phyloP scores from a whole-genome alignment of 2,329 filamentous ascomycete species.

The Exophiala spinifera region DNA sequence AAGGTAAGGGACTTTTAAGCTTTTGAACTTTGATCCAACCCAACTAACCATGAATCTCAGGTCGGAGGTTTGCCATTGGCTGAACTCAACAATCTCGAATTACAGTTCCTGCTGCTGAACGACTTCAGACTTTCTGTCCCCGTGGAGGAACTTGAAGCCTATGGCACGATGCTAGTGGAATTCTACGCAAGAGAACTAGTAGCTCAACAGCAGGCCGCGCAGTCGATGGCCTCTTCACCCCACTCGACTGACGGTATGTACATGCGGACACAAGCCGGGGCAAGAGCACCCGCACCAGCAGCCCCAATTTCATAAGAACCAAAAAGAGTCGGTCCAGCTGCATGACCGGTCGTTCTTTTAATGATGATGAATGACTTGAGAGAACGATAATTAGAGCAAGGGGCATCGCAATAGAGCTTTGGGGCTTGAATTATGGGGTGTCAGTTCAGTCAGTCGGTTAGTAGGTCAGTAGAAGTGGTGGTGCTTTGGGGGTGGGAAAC shows the following conservation, averaged over 20 bases:
- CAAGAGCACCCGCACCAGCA: constrained; percentile 5
- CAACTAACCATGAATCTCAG: constrained; percentile 47
- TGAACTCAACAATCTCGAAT: constrained; percentile 91
- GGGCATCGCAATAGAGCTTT: too few relatives aligned
- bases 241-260: constrained; percentile 25
- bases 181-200: constrained; percentile 94
- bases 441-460: too few relatives aligned
- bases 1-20: constrained; percentile 64
- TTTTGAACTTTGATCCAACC: constrained; percentile 1
- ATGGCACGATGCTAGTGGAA: constrained; percentile 96
- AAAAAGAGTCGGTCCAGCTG: background rate
- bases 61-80: constrained; percentile 88
- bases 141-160: constrained; percentile 92
- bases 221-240: constrained; percentile 14
- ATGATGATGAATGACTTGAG: too few relatives aligned
- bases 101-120: constrained; percentile 93
- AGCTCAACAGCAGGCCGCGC: constrained; percentile 51
- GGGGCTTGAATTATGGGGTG: too few relatives aligned
- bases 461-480: too few relatives aligned
- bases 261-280: constrained; percentile 17
- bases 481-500: too few relatives aligned
- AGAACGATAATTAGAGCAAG: too few relatives aligned
- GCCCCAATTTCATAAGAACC: constrained; percentile 3
- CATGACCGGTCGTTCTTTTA: too few relatives aligned
- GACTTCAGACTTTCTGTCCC: constrained; percentile 92